Evolutionary conservation across 768 basidiomycete species (phyloP).

Genomic region (Mycena vulgaris): DNA sequence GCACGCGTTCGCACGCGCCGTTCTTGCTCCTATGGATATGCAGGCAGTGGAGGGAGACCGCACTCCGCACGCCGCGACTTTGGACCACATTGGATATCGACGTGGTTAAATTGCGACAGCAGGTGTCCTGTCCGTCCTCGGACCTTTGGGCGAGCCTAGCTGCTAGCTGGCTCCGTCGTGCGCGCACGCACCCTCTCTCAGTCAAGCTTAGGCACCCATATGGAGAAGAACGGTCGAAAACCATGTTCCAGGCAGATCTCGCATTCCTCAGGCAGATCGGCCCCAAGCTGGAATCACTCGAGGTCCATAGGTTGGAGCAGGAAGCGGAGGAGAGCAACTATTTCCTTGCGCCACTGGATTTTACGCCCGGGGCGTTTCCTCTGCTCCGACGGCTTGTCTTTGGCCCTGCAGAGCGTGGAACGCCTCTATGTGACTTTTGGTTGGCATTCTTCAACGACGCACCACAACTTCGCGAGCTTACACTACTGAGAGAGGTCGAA

Average conservation of each 20-base stretch:
- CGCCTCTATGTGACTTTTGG: background rate
- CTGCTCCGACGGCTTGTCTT: background rate
- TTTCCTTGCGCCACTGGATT: background rate
- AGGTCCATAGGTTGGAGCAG: slow-evolving; percentile 2
- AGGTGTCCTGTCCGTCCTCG: background rate
- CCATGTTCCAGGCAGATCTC: background rate
- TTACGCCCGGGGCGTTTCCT: background rate
- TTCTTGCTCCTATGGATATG: slow-evolving; percentile 17
- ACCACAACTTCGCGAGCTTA: slow-evolving; percentile 4
- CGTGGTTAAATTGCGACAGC: background rate
- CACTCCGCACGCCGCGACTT: slow-evolving; percentile 13
- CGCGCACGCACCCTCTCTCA: background rate
- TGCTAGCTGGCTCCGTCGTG: background rate
- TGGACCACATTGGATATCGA: slow-evolving; percentile 11
- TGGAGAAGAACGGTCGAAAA: background rate
- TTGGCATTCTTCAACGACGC: slow-evolving; percentile 1
- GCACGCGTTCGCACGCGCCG: background rate
- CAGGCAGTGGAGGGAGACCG: slow-evolving; percentile 20
- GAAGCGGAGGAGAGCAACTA: background rate
- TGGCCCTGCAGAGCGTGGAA: background rate
- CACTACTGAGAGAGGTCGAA: background rate
- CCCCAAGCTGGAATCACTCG: background rate
- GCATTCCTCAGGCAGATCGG: background rate
- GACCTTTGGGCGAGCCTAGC: background rate
- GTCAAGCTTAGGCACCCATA: slow-evolving; percentile 5